A percentile compares a stretch with the other conserved stretches of the same genome.
phyloP scores from a whole-genome alignment of 2,329 filamentous ascomycete species.

The Cordyceps pruinosa region DNA sequence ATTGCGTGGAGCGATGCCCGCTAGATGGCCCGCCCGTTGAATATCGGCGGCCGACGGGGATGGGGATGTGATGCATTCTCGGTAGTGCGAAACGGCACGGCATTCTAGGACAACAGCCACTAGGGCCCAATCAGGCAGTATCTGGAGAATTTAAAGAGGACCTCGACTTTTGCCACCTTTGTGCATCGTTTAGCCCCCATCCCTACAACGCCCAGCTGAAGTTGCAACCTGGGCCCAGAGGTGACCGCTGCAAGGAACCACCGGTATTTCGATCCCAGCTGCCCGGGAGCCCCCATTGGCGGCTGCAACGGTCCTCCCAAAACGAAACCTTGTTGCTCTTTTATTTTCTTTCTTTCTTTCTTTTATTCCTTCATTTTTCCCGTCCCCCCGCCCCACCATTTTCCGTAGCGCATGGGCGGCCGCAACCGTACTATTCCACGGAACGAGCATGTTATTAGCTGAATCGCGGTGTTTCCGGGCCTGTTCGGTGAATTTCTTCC shows the following conservation, averaged over 20 bases:
- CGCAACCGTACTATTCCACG: background rate
- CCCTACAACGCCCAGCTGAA: conserved; percentile 3
- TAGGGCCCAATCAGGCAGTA: conserved; percentile 6
- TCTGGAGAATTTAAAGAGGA: conserved; percentile 10
- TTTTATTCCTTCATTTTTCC: background rate
- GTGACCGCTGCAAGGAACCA: conserved; percentile 10
- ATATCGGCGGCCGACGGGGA: conserved; percentile 5
- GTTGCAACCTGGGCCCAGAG: background rate
- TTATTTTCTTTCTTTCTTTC: background rate
- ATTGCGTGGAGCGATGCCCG: background rate
- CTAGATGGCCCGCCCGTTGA: conserved; percentile 9
- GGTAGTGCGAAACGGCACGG: background rate
- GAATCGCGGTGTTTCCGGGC: background rate
- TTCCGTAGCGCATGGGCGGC: background rate
- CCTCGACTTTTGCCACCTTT: background rate
- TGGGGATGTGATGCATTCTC: background rate
- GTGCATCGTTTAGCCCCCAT: conserved; percentile 2
- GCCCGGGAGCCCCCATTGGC: background rate
- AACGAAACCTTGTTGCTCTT: conserved; percentile 1
- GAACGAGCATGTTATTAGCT: background rate
- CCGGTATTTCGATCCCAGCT: conserved; percentile 11
- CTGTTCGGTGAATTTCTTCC: no score
- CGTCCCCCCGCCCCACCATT: background rate
- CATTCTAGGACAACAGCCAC: background rate
- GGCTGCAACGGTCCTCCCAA: conserved; percentile 2